Evolutionary conservation across 108 stramenopile species (phyloP), one percentile per base, ranked within the genome.

Genomic region (Pseudonitzschia delicatissima): DNA sequence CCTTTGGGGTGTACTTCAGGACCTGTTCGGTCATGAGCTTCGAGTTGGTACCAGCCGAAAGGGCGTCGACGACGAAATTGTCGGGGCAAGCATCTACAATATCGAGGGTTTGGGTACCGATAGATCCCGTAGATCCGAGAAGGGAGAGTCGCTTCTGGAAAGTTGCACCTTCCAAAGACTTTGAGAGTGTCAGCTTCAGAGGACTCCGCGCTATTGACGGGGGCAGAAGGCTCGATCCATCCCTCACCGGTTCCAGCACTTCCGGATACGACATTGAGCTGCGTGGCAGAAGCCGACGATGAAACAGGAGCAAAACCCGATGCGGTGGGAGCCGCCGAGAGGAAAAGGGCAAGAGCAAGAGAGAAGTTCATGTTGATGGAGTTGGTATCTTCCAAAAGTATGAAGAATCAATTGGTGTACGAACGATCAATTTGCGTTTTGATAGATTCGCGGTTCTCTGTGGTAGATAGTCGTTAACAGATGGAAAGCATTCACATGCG

Each of bases 71-170:
- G 35, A 79, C 86, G 72, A 98, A 98, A 73, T 93, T 88, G 31
- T 97, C 91, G 18, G 96, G 95, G 64, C 91, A 92, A 25, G 93
- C 97, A 67, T 88, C 82, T 40, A 93, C 93, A 55, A 98, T 97
- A 23, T 98, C 96, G 26, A 98, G 82, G 0, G 97, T 98, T 73
- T 98, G 97, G 17, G 97, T 98, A 39, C 97, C 97, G 58, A 98
- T 98, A 45, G 83, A 86, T 28, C 97, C 97, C 21, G 96, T 96
- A 31, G 89, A 91, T 11, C 96, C 96, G 60, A 96, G 76, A 36
- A 96, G 69, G 36, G 89, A 85, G 29, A 96, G 78, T 26, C 87
- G 83, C 62, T 96, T 96, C 62, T 90, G 74, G 64, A 92, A 95
- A 18, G 69, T 77, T 50, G 87, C 45, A n/a, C 89, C 93, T 68